Evolutionary conservation across 2,329 filamentous ascomycete species (phyloP).

Genomic region (Venturia nashicola): DNA sequence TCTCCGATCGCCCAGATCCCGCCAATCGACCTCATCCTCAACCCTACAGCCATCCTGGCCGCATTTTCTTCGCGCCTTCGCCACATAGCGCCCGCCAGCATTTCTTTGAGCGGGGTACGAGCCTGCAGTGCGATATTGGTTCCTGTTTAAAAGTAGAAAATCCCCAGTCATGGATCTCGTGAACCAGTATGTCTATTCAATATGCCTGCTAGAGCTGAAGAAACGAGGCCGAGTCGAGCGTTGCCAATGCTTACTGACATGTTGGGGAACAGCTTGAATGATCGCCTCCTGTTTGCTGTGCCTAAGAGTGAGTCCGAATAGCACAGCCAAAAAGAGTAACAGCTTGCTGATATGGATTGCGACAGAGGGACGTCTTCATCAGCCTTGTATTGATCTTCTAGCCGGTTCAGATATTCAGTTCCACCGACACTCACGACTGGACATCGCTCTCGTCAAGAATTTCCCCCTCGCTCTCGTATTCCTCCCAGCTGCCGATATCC

Average conservation of each 20-base stretch:
- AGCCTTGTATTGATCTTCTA: conserved; percentile 78
- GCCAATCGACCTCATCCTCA: not conserved
- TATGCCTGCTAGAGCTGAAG: not conserved
- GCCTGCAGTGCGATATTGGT: not conserved
- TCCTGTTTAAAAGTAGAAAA: not conserved
- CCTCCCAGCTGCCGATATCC: conserved; percentile 92
- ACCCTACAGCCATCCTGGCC: not conserved
- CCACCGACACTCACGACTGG: conserved; percentile 83
- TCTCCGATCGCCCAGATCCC: not conserved
- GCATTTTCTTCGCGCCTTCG: not conserved
- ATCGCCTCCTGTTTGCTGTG: conserved; percentile 89
- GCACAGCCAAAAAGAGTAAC: conserved; percentile 6
- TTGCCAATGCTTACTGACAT: conserved; percentile 9
- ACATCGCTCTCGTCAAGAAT: conserved; percentile 97
- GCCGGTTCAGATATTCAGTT: conserved; percentile 95
- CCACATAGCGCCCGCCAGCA: not conserved
- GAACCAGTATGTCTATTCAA: not conserved
- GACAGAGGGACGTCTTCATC: conserved; percentile 82
- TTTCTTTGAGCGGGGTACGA: not conserved
- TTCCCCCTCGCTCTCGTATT: conserved; percentile 91
- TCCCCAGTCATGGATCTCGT: conserved; percentile 2
- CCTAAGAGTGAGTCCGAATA: conserved; percentile 69
- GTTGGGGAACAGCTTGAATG: conserved; percentile 56
- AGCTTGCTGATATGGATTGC: not conserved
- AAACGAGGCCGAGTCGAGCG: not conserved